Evolutionary conservation across 2,329 filamentous ascomycete species (phyloP).

Genomic region (Lachnellula hyalina): DNA sequence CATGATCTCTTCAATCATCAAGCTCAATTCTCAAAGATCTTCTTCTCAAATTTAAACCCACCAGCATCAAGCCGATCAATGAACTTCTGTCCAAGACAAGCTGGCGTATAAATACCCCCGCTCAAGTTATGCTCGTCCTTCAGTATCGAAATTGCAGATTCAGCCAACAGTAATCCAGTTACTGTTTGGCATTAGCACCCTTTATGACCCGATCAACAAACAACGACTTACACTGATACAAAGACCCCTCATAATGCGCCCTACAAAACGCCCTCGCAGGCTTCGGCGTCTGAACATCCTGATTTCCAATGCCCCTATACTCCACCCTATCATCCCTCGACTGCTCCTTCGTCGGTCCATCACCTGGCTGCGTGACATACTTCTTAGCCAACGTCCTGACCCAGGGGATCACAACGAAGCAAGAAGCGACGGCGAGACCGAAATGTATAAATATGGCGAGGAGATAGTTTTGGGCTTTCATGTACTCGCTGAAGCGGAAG

Average conservation of each 20-base stretch:
- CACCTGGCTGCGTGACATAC: constrained; percentile 47
- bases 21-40: constrained; percentile 34
- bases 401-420: constrained; percentile 34
- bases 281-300: constrained; percentile 43
- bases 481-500: constrained; percentile 54
- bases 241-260: constrained; percentile 52
- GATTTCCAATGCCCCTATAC: constrained; percentile 58
- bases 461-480: constrained; percentile 45
- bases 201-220: background rate
- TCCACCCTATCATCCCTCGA: constrained; percentile 55
- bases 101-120: constrained; percentile 68
- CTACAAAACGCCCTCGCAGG: constrained; percentile 43
- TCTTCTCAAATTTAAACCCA: constrained; percentile 59
- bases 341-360: constrained; percentile 48
- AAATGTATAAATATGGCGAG: constrained; percentile 47
- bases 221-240: constrained; percentile 56
- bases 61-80: constrained; percentile 56
- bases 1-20: background rate
- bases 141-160: constrained; percentile 61
- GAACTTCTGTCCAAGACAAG: constrained; percentile 62
- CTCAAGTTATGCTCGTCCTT: constrained; percentile 53
- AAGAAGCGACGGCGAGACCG: constrained; percentile 37
- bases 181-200: constrained; percentile 38
- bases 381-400: constrained; percentile 39
- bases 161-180: constrained; percentile 57